phyloP scores from a whole-genome alignment of 768 basidiomycete genomes.

The Trametes gibbosa region DNA sequence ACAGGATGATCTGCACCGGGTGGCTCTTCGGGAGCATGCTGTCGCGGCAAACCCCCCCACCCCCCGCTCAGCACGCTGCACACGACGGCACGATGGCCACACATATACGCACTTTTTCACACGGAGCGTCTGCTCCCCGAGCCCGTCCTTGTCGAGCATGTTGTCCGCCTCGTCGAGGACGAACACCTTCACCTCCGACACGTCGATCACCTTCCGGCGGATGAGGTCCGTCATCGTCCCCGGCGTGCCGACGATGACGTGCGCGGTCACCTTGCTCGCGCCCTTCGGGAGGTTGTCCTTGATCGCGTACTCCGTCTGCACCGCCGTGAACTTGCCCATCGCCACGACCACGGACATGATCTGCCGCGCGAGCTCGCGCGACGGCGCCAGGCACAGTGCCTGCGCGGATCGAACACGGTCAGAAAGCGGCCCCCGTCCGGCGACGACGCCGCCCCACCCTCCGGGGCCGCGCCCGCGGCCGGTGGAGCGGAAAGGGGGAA shows the following conservation, averaged over 20 bases:
- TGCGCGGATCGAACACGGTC: constrained; percentile 30
- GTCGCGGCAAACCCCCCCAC: not conserved
- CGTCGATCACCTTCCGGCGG: constrained; percentile 72
- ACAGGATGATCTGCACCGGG: constrained; percentile 83
- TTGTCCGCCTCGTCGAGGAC: constrained; percentile 99
- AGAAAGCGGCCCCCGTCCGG: not conserved
- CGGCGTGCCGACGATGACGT: constrained; percentile 93
- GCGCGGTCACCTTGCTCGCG: constrained; percentile 72
- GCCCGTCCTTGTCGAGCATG: constrained; percentile 92
- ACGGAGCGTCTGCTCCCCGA: constrained; percentile 89
- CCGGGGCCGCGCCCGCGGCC: not conserved
- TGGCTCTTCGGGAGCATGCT: constrained; percentile 57
- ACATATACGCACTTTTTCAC: constrained; percentile 81
- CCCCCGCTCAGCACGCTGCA: not conserved
- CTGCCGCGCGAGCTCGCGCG: constrained; percentile 94
- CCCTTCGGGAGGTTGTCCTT: constrained; percentile 75
- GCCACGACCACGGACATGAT: constrained; percentile 92
- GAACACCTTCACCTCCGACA: constrained; percentile 81
- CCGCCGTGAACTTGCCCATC: constrained; percentile 93
- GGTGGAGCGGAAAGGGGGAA: not conserved
- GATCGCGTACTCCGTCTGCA: constrained; percentile 95
- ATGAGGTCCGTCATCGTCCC: constrained; percentile 93
- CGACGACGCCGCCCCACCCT: no score
- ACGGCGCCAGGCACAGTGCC: constrained; percentile 97
- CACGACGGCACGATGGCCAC: not conserved